Base-by-base conservation (phyloP, 1,284 basidiomycete species). In the Apiotrichum porosum region DNA sequence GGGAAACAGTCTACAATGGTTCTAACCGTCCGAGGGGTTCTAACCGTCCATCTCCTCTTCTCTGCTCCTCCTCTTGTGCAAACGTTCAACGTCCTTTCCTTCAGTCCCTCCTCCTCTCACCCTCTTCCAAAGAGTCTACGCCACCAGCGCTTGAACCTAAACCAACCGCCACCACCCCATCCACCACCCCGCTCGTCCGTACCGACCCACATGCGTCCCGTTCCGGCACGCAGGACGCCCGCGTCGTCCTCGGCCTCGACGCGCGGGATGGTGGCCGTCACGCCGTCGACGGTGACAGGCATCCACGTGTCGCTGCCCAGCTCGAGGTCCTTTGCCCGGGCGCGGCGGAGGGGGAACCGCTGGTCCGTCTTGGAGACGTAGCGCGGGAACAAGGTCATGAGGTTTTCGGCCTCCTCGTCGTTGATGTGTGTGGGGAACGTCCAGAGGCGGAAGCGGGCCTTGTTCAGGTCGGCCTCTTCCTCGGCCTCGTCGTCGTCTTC, bases 171-270 rank as follows among this genome's bases (percentile, higher is more conserved):
- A 8, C 70, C 66, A 22, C 43, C 36, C 59, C 62, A 71, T 1
- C 59, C 62, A 4, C 40, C 30, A 9, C 61, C 52, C 22, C 72
- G 52, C 23, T 47, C 28, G 19, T 59, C 47, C 12, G 44, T 38
- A 1, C 68, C 69, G 1, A 61, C 51, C 69, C 69, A 72, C 54
- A 66, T 63, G 14, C 63, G 42, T 1, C 69, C 72, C 12, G 67
- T 69, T 6, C 69, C 71, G 19, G 47, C 56, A 9, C 65, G 45
- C 12, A 67, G 49, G n/a, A 65, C 62, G 9, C 62, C 65, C 23
- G 66, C 60, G 18, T 56, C 51, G 15, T 56, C 60, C 38, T 66
- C 60, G 12, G 52, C 37, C 15, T 61, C 62, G 5, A 52, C 38
- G 28, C 50, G 52, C 0, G 61, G 60, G 26, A 64, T 47, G 19